Conservation (phyloP, 2,329 filamentous ascomycete species). For the Pseudogymnoascus sp. region DNA sequence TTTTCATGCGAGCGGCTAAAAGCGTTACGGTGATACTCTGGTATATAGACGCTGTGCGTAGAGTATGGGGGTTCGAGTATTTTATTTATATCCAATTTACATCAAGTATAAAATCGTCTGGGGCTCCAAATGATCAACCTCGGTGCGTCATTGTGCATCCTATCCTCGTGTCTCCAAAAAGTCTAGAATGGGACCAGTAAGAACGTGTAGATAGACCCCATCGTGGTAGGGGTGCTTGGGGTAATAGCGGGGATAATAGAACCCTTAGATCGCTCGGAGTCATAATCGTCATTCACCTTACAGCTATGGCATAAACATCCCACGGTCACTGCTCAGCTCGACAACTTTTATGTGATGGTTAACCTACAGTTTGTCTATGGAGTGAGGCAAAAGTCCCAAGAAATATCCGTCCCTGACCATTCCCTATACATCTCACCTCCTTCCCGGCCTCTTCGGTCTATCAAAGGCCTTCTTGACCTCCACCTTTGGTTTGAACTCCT, state of each 20-base stretch:
- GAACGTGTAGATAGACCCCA: background rate
- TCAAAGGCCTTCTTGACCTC: slow-evolving; percentile 63
- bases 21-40: slow-evolving; percentile 5
- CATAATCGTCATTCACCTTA: background rate
- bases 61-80: background rate
- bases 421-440: slow-evolving; percentile 18
- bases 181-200: background rate
- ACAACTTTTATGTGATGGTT: background rate
- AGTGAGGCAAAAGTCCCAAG: background rate
- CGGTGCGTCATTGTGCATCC: background rate
- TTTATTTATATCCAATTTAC: slow-evolving; percentile 2
- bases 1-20: slow-evolving; percentile 7
- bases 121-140: background rate
- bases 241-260: background rate
- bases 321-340: background rate
- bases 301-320: background rate
- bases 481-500: slow-evolving; percentile 61
- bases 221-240: too few relatives aligned
- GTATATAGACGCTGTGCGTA: slow-evolving; percentile 6
- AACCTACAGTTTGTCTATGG: background rate
- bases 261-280: background rate
- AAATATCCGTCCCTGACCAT: background rate
- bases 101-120: background rate
- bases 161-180: background rate
- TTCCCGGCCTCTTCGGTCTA: slow-evolving; percentile 70